Conservation (phyloP, 257 asterid genomes). For the Solanum verrucosum region DNA sequence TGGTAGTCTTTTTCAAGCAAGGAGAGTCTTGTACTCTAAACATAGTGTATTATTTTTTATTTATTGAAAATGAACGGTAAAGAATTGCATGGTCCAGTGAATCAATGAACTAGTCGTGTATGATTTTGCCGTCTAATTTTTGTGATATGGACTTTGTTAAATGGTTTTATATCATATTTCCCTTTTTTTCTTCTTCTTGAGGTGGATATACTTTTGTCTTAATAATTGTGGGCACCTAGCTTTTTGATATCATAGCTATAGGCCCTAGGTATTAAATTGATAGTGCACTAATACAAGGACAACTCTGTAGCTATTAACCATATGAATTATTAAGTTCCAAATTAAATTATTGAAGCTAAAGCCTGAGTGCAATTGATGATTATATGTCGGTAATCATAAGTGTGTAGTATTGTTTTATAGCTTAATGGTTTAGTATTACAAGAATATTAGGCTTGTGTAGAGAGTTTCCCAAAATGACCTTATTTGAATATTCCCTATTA, state of each 20-base stretch:
- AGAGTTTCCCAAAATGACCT: neutral
- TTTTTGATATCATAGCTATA: neutral
- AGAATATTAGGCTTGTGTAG: neutral
- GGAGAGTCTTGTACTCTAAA: neutral
- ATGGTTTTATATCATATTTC: neutral
- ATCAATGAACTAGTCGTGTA: slow-evolving; percentile 5
- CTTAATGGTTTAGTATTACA: neutral
- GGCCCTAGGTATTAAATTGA: neutral
- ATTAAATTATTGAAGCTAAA: neutral
- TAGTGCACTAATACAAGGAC: neutral
- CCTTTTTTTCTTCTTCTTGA: neutral
- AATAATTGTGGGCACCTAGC: neutral
- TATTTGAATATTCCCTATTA: neutral
- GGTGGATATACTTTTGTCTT: neutral
- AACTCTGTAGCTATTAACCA: neutral
- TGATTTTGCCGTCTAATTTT: slow-evolving; percentile 4
- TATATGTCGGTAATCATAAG: neutral
- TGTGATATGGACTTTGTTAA: neutral
- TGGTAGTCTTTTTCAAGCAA: slow-evolving; percentile 21
- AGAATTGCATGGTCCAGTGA: slow-evolving; percentile 1
- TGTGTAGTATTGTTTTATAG: neutral
- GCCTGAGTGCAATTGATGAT: neutral
- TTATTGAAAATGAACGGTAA: slow-evolving; percentile 4
- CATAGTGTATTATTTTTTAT: neutral
- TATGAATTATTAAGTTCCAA: neutral